Conservation (phyloP, 2,329 filamentous ascomycete species). For the Fusarium stilboides region DNA sequence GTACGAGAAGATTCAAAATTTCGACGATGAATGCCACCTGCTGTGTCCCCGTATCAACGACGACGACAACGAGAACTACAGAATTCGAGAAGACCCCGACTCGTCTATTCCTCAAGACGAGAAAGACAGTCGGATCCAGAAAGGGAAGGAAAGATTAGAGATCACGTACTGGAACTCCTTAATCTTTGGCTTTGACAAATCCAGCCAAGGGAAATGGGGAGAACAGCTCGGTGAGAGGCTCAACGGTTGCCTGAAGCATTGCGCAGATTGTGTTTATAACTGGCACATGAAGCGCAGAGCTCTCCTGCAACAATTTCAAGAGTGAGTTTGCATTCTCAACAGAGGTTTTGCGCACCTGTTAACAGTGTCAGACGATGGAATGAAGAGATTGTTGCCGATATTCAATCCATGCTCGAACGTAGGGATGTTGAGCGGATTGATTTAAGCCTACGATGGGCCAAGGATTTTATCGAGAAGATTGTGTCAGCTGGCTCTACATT, state of each 20-base stretch:
- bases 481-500: constrained; percentile 64
- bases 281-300: constrained; percentile 79
- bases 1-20: constrained; percentile 61
- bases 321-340: constrained; percentile 59
- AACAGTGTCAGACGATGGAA: constrained; percentile 58
- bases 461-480: constrained; percentile 68
- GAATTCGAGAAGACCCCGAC: constrained; percentile 62
- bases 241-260: constrained; percentile 72
- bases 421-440: constrained; percentile 75
- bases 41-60: constrained; percentile 77
- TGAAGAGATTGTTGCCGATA: constrained; percentile 65
- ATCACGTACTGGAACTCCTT: constrained; percentile 78
- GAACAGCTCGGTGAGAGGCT: constrained; percentile 71
- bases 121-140: constrained; percentile 68
- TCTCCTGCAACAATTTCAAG: constrained; percentile 74
- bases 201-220: constrained; percentile 72
- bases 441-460: constrained; percentile 70
- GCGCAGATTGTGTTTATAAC: constrained; percentile 79
- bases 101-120: constrained; percentile 65
- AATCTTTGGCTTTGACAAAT: constrained; percentile 76
- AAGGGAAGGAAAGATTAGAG: constrained; percentile 70
- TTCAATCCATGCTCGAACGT: constrained; percentile 70
- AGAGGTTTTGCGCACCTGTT: constrained; percentile 26
- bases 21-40: constrained; percentile 71
- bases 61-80: constrained; percentile 76